phyloP scores from a whole-genome alignment of 352 stramenopile genomes.

The Globisporangium alternatum region DNA sequence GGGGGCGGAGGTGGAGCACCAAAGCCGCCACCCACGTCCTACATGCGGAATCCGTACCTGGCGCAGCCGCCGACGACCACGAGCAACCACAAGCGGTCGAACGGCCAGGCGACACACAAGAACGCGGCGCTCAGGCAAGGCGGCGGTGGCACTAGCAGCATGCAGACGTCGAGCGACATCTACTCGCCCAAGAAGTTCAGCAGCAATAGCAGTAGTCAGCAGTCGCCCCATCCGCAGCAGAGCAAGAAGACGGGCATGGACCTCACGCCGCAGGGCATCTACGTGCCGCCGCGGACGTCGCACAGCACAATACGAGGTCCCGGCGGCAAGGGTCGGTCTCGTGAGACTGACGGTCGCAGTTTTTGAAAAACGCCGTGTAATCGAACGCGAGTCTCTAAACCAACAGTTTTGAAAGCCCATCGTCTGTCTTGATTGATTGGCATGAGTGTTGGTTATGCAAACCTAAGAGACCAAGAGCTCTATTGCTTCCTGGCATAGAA shows the following conservation, averaged over 20 bases:
- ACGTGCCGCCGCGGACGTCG: conserved; percentile 40
- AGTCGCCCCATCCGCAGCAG: not conserved
- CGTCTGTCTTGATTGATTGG: not conserved
- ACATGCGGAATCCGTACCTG: conserved; percentile 46
- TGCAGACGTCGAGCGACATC: conserved; percentile 44
- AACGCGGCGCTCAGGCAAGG: conserved; percentile 1
- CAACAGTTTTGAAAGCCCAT: not conserved
- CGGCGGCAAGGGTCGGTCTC: not conserved
- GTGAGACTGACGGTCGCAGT: conserved; percentile 4
- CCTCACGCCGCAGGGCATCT: conserved; percentile 25
- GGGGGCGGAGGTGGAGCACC: conserved; percentile 18
- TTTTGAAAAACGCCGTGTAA: conserved; percentile 9
- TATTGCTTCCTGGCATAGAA: conserved; percentile 20
- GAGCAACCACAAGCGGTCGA: conserved; percentile 25
- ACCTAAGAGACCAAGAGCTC: conserved; percentile 51
- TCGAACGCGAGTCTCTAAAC: not conserved
- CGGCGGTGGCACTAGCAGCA: conserved; percentile 14
- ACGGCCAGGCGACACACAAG: conserved; percentile 13
- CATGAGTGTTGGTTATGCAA: not conserved
- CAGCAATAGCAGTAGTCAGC: conserved; percentile 16
- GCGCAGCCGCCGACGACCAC: conserved; percentile 12
- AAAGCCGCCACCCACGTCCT: conserved; percentile 47
- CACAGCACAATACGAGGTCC: conserved; percentile 34
- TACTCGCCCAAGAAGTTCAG: conserved; percentile 50
- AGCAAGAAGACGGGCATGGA: conserved; percentile 13